These are phyloP conservation scores for Fusarium gaditjirri DNA, from an alignment of 2,329 filamentous ascomycete species.

Conservation along the genomic window DNA sequence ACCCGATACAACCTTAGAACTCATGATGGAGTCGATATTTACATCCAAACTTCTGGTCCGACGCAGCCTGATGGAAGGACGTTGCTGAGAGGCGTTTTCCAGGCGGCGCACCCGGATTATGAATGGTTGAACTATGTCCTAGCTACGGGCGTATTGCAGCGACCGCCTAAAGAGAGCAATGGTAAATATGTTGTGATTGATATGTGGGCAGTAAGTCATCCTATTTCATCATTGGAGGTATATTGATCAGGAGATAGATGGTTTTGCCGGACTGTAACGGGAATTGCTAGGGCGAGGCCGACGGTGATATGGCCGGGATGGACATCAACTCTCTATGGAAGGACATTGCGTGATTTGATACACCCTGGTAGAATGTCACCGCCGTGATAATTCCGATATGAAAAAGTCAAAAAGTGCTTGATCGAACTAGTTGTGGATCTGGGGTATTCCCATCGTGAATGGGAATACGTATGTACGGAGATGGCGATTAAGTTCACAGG, in stretches of 20 bases:
- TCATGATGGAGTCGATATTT: slow-evolving; percentile 51
- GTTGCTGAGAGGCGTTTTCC: slow-evolving; percentile 46
- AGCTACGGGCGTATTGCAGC: slow-evolving; percentile 37
- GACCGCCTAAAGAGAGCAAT: neutral
- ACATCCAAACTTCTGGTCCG: slow-evolving; percentile 51
- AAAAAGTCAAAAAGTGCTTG: neutral
- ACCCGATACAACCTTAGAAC: slow-evolving; percentile 54
- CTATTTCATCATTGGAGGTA: fast-evolving
- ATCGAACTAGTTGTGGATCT: neutral
- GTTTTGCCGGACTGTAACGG: slow-evolving; percentile 16
- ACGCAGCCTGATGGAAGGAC: slow-evolving; percentile 48
- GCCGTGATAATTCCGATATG: neutral
- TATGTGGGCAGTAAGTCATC: slow-evolving; percentile 39
- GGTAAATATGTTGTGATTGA: slow-evolving; percentile 43
- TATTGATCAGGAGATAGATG: slow-evolving; percentile 17
- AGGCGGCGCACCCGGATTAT: slow-evolving; percentile 50
- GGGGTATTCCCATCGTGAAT: neutral
- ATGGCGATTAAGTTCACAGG: neutral
- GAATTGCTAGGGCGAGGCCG: slow-evolving; percentile 1
- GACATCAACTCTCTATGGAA: neutral
- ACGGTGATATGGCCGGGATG: neutral
- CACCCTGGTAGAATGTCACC: neutral
- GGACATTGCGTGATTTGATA: neutral
- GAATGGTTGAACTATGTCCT: slow-evolving; percentile 52
- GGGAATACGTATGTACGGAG: neutral